Evolutionary conservation across 2,329 filamentous ascomycete species (phyloP).

Genomic region (Pestalotiopsis sp.): DNA sequence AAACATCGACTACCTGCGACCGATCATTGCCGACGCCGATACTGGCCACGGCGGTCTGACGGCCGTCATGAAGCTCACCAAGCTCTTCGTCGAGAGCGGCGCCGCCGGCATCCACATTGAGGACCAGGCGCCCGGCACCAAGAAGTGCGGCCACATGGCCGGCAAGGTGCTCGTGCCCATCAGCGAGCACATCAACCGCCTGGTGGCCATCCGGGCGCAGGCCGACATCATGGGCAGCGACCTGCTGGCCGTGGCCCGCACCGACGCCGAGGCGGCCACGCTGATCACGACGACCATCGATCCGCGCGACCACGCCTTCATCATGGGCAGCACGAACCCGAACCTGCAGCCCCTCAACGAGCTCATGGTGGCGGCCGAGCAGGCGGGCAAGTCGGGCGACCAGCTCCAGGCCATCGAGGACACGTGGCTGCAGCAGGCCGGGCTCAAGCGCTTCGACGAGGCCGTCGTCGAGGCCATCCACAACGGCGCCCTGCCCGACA

Average conservation of each 20-base stretch:
- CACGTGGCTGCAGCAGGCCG: conserved; percentile 77
- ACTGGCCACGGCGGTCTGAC: conserved; percentile 96
- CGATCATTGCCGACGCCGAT: conserved; percentile 95
- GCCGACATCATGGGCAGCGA: conserved; percentile 98
- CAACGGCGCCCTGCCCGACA: conserved; percentile 66
- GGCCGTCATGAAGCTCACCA: conserved; percentile 99
- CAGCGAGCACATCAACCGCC: conserved; percentile 95
- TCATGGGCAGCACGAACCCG: conserved; percentile 87
- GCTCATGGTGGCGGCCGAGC: conserved; percentile 86
- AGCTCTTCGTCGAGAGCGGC: conserved; percentile 95
- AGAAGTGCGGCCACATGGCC: conserved; percentile 99
- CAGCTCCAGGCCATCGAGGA: conserved; percentile 93
- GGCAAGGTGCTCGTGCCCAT: conserved; percentile 97
- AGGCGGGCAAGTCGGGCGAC: conserved; percentile 75
- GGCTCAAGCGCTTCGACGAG: conserved; percentile 87
- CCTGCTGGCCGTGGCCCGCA: conserved; percentile 88
- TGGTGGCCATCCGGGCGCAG: conserved; percentile 95
- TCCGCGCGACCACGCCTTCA: conserved; percentile 91
- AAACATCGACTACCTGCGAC: conserved; percentile 91
- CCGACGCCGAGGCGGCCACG: conserved; percentile 96
- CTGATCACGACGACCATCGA: conserved; percentile 97
- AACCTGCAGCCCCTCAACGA: conserved; percentile 83
- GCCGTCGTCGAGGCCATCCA: conserved; percentile 85
- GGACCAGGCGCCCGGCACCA: conserved; percentile 96
- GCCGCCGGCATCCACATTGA: conserved; percentile 98